Base-by-base conservation (phyloP, 768 basidiomycete species). In the Lactarius akahatsu region DNA sequence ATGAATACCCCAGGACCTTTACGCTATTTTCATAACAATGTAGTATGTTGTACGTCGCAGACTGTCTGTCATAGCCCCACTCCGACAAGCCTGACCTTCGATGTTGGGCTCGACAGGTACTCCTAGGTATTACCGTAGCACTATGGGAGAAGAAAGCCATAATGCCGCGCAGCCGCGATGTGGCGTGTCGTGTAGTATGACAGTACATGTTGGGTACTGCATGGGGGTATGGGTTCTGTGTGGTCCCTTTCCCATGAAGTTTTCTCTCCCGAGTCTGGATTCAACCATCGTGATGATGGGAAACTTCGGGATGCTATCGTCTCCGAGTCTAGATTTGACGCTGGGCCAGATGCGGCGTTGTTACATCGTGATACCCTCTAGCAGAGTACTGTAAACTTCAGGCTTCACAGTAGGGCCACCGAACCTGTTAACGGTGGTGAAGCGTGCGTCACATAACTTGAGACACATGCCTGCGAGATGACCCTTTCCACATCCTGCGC, bases 401-500 rank as follows among this genome's bases (percentile, higher is more conserved):
- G 32, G 56, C 30, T 32, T 57, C 65, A 28, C 67, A 66, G 52
- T 61, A 65, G 30, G 67, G 67, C 45, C 58, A 65, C 52, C 26
- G 45, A 20, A 68, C 59, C 59, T 68, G 38, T 16, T 26, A 26
- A 23, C 36, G 4, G 41, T 6, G 10, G 26, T 38, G 41, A 28
- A 30, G 43, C 20, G 11, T 8, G 32, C 16, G 38, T 47, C 58
- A 65, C 59, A 38, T 8, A 5, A 20, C 34, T 43, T 15, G 32
- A 20, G n/a, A 11, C 2, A 65, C 59, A 16, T 43, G 47, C 67
- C 67, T 68, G 64, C 6, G 56, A 45, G 36, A 68, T 65, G 32
- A 36, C 59, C 6, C 61, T 68, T 52, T 68, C 64, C 8, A 68
- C 59, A 18, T 68, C 64, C 38, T 57, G 59, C 23, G 67, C 67